Evolutionary conservation across 331 rosid genomes (phyloP).

Genomic region (Pyracantha coccinea): DNA sequence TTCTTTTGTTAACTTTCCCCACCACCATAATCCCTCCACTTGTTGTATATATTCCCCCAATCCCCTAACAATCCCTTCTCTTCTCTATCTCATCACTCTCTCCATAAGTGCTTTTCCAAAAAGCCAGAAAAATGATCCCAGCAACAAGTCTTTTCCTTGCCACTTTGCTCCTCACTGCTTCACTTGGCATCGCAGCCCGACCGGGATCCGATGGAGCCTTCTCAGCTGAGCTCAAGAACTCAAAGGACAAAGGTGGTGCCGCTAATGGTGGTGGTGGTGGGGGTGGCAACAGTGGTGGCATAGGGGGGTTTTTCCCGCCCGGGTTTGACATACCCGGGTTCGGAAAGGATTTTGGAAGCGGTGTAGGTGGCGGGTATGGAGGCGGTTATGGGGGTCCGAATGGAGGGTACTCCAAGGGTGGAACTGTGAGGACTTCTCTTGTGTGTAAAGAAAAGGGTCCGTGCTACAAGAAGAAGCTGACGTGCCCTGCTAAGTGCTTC

Average conservation of each 20-base stretch:
- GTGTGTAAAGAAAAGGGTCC: constrained; percentile 82
- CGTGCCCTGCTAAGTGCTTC: constrained; percentile 93
- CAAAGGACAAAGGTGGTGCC: constrained; percentile 10
- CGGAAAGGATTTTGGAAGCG: constrained; percentile 45
- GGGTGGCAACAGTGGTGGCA: not conserved
- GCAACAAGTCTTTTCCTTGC: constrained; percentile 19
- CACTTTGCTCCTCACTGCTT: constrained; percentile 29
- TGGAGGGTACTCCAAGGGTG: constrained; percentile 59
- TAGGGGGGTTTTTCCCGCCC: constrained; percentile 47
- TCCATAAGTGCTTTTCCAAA: not conserved
- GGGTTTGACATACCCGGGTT: constrained; percentile 72
- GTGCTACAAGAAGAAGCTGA: constrained; percentile 71
- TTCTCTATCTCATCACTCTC: constrained; percentile 5
- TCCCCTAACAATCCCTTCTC: not conserved
- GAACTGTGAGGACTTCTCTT: constrained; percentile 42
- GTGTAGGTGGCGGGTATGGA: constrained; percentile 83
- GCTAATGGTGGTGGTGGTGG: not conserved
- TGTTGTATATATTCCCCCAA: constrained; percentile 13
- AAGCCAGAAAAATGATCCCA: constrained; percentile 29
- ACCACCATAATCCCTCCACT: not conserved
- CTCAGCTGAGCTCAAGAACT: constrained; percentile 15
- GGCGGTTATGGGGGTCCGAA: constrained; percentile 71
- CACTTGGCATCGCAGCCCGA: constrained; percentile 34
- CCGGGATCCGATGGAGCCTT: constrained; percentile 25
- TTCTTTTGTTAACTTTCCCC: not conserved